phyloP scores from a whole-genome alignment of 257 asterid genomes.

The Primulina huaijiensis region DNA sequence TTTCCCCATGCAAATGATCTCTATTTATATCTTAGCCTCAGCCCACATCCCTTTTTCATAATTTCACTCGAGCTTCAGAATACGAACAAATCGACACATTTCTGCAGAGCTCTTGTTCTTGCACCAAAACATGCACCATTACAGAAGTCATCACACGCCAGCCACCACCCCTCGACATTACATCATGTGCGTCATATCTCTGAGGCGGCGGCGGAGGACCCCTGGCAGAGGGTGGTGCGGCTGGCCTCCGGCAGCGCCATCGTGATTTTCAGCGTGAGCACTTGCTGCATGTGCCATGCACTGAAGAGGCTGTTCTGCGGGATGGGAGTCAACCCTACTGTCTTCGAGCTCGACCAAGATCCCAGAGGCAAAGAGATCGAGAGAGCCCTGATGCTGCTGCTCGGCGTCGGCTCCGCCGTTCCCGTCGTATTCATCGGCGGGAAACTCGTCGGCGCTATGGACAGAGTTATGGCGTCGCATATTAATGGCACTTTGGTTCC shows the following conservation, averaged over 20 bases:
- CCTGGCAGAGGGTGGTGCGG: constrained; percentile 30
- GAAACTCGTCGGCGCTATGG: constrained; percentile 1
- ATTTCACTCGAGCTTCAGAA: too few relatives aligned
- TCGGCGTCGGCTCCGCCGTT: constrained; percentile 30
- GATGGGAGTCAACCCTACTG: constrained; percentile 44
- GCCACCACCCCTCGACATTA: background rate
- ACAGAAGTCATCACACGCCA: too few relatives aligned
- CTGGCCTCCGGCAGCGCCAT: constrained; percentile 42
- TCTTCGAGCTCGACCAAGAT: constrained; percentile 39
- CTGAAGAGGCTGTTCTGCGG: constrained; percentile 40
- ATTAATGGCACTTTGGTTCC: too few relatives aligned
- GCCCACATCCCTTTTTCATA: too few relatives aligned
- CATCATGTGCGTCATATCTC: too few relatives aligned
- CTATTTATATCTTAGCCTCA: too few relatives aligned
- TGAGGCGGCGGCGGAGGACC: background rate
- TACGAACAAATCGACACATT: too few relatives aligned
- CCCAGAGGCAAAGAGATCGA: constrained; percentile 30
- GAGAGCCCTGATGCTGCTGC: constrained; percentile 27
- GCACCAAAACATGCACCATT: background rate
- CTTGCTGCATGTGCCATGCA: constrained; percentile 55
- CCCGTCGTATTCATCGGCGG: constrained; percentile 53
- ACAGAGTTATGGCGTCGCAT: too few relatives aligned
- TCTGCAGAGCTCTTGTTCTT: too few relatives aligned
- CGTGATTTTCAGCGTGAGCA: constrained; percentile 51
- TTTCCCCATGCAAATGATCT: background rate